Evolutionary conservation across 331 rosid genomes (phyloP).

Genomic region (Rosa hybrid): DNA sequence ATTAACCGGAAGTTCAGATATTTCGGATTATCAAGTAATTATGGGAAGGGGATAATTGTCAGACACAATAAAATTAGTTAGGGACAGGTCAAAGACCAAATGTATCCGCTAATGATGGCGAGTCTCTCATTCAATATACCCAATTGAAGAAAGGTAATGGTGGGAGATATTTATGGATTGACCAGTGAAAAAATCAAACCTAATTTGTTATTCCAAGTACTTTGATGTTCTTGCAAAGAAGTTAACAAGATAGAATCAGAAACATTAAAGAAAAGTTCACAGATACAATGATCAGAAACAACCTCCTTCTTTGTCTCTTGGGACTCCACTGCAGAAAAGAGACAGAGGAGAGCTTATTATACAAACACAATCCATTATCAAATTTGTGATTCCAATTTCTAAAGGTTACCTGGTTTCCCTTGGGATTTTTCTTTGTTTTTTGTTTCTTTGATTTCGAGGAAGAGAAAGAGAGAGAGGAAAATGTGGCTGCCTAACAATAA

Average conservation of each 20-base stretch:
- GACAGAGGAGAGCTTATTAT: not conserved
- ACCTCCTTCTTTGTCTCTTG: slow-evolving; percentile 3
- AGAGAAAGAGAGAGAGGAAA: not conserved
- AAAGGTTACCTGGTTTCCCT: not conserved
- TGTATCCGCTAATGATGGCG: slow-evolving; percentile 14
- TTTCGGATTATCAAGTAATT: too few species aligned
- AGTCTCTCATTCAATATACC: slow-evolving; percentile 1
- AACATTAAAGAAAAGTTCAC: not conserved
- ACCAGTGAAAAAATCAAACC: slow-evolving; percentile 17
- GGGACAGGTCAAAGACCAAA: not conserved
- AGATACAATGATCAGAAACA: not conserved
- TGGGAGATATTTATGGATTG: slow-evolving; percentile 11
- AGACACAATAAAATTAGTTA: not conserved
- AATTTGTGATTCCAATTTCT: not conserved
- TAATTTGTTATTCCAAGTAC: slow-evolving; percentile 1
- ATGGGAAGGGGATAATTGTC: too few species aligned
- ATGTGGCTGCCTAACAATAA: slow-evolving; percentile 69
- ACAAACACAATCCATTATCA: not conserved
- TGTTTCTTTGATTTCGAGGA: not conserved
- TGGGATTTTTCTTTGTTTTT: not conserved
- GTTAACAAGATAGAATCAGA: not conserved
- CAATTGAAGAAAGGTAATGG: not conserved
- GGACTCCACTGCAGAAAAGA: slow-evolving; percentile 17
- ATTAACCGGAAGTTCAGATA: too few species aligned
- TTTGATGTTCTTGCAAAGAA: not conserved